Conservation (phyloP, 495 filamentous ascomycete genomes). For the Oidiodendron maius region DNA sequence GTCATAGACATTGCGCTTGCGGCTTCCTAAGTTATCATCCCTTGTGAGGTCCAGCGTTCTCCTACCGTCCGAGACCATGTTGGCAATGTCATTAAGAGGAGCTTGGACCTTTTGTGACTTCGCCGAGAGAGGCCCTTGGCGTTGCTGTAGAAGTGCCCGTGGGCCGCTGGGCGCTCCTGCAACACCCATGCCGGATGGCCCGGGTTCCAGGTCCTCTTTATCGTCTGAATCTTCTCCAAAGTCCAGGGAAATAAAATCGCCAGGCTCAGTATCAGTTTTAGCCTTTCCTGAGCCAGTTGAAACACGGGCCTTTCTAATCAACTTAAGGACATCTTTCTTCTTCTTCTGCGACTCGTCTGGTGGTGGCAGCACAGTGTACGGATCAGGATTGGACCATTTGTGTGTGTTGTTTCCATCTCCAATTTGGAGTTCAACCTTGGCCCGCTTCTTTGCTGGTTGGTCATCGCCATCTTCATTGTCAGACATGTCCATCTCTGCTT, state of each 20-base stretch:
- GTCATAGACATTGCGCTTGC: conserved; percentile 69
- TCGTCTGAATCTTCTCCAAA: conserved; percentile 45
- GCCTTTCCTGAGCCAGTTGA: conserved; percentile 28
- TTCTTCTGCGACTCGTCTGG: conserved; percentile 57
- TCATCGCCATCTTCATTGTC: conserved; percentile 41
- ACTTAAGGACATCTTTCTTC: conserved; percentile 74
- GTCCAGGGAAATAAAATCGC: conserved; percentile 82
- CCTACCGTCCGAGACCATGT: background rate
- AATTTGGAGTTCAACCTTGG: conserved; percentile 16
- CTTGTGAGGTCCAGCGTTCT: background rate
- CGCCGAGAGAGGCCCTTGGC: conserved; percentile 8
- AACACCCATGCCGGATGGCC: conserved; percentile 8
- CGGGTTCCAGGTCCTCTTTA: conserved; percentile 5
- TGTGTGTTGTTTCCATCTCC: conserved; percentile 44
- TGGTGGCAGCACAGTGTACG: conserved; percentile 78
- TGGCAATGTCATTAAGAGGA: background rate
- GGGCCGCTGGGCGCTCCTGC: conserved; percentile 26
- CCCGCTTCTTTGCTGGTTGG: conserved; percentile 25
- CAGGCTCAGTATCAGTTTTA: conserved; percentile 51
- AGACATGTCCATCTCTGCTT: conserved; percentile 58
- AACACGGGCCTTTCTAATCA: conserved; percentile 80
- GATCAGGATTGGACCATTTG: conserved; percentile 92
- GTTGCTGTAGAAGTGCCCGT: conserved; percentile 23
- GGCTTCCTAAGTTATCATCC: conserved; percentile 28
- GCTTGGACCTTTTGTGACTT: background rate